Conservation (phyloP, 2,329 filamentous ascomycete genomes). For the Fusarium floridanum region DNA sequence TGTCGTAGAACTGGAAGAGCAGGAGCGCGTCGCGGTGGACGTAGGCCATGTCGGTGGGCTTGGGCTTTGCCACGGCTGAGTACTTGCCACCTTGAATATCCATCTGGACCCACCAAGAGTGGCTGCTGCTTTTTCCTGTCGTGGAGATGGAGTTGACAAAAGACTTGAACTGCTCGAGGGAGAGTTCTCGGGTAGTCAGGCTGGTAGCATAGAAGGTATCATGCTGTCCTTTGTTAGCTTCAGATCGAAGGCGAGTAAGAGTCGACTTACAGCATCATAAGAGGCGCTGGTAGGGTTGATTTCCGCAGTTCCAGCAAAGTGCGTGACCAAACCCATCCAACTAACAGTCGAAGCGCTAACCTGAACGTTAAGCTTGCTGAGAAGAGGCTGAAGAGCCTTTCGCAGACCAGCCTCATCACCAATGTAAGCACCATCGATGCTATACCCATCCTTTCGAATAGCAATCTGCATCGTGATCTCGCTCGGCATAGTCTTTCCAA, state of each 20-base stretch:
- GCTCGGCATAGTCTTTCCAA: constrained; percentile 44
- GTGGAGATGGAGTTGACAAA: constrained; percentile 45
- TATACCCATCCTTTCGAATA: constrained; percentile 35
- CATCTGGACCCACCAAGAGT: constrained; percentile 47
- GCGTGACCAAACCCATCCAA: constrained; percentile 45
- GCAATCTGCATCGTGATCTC: constrained; percentile 48
- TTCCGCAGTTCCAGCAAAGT: constrained; percentile 36
- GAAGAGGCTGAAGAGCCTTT: constrained; percentile 36
- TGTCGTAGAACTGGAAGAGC: constrained; percentile 65
- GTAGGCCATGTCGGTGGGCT: constrained; percentile 51
- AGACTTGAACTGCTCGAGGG: constrained; percentile 36
- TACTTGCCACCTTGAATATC: constrained; percentile 52
- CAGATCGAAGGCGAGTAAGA: accelerated
- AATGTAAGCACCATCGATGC: constrained; percentile 46
- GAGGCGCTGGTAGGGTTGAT: constrained; percentile 44
- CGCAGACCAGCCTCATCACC: constrained; percentile 30
- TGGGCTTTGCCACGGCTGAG: constrained; percentile 52
- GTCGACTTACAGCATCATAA: constrained; percentile 40
- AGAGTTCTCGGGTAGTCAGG: constrained; percentile 41
- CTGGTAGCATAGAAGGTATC: constrained; percentile 51
- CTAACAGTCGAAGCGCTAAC: constrained; percentile 27
- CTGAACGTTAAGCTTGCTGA: constrained; percentile 33
- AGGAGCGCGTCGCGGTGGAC: constrained; percentile 60
- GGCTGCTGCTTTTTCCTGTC: constrained; percentile 30
- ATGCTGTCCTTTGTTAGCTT: constrained; percentile 41